Evolutionary conservation across 139 green algal genomes (phyloP), one percentile per base, ranked within the genome.

Genomic region (Pleodorina starrii): DNA sequence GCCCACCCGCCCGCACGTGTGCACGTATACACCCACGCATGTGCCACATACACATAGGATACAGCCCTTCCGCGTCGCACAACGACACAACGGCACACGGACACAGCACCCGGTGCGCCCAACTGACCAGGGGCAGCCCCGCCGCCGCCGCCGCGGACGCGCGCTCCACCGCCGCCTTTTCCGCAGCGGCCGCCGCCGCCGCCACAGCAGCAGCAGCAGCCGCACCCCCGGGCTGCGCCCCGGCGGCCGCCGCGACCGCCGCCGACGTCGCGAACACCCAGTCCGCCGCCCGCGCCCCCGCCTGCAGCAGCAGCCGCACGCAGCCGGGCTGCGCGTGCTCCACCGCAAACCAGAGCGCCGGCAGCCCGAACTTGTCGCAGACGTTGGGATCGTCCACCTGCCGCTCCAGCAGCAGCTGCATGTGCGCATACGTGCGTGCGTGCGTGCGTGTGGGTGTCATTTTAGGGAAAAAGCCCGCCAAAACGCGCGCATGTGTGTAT

Each of bases 281-380:
- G 82, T 88, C 82, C 10, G 82, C 82, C 14, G 82, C 82, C 6
- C 82, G 82, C 44, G 82, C 63, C 1, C 82, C 82, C 32, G 82
- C 82, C 46, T 68, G 40, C 63, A 88, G 82, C 82, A 88, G 44
- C 44, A 76, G 57, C 44, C 82, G 44, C 66, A 88, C 82, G 43
- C 82, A 88, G 44, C 42, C 82, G 16, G 82, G 63, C 82, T 88
- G 66, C 25, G 40, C 82, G 68, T 88, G 82, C 66, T 88, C 82
- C 66, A 88, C 82, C 7, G 66, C 82, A 60, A 88, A 88, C 82
- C 82, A 88, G 27, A 88, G 66, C n/a, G 82, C 82, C 14, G 82
- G 66, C 21, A 88, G 82, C 17, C 82, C 82, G 46, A 88, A 88
- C 82, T 88, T 88, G 82, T 88, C 82, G 19, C 44, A 68, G 23